Conservation (phyloP, 2,329 filamentous ascomycete genomes). For the Leptographium galeiforme region DNA sequence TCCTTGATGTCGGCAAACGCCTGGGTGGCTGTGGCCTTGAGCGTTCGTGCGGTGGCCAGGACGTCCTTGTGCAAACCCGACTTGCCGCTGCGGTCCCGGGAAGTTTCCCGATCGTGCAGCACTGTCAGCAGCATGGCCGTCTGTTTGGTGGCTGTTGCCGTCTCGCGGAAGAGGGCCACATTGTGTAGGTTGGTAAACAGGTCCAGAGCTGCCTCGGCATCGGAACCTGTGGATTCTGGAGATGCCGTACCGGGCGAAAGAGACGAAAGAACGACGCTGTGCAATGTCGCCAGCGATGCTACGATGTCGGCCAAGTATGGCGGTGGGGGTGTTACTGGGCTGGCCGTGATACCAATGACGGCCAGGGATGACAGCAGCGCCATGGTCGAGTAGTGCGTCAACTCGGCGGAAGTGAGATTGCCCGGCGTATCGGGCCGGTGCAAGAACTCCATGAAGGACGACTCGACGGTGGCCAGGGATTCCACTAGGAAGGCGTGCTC, state of each 20-base stretch:
- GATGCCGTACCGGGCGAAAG: too few species aligned
- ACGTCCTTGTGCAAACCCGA: slow-evolving; percentile 20
- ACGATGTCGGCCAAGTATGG: background rate
- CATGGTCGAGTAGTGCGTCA: slow-evolving; percentile 28
- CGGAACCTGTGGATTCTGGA: background rate
- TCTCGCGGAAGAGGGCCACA: slow-evolving; percentile 24
- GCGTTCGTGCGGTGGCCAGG: slow-evolving; percentile 17
- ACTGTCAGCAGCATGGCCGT: slow-evolving; percentile 17
- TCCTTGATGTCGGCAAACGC: slow-evolving; percentile 17
- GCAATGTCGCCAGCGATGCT: slow-evolving; percentile 4
- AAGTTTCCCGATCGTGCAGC: slow-evolving; percentile 19
- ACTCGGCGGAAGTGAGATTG: slow-evolving; percentile 27
- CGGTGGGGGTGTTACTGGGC: background rate
- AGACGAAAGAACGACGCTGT: slow-evolving; percentile 3
- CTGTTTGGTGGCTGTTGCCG: slow-evolving; percentile 19
- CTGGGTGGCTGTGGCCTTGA: slow-evolving; percentile 6
- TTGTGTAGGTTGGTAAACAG: slow-evolving; percentile 21
- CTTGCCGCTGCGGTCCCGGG: slow-evolving; percentile 20
- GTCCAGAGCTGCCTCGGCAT: slow-evolving; percentile 12
- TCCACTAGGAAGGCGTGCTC: slow-evolving; percentile 33
- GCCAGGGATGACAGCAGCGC: slow-evolving; percentile 23
- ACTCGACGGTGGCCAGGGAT: slow-evolving; percentile 26
- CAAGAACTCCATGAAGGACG: slow-evolving; percentile 27
- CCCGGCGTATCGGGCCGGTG: slow-evolving; percentile 11
- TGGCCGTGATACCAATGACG: slow-evolving; percentile 12